phyloP scores from a whole-genome alignment of 1,284 basidiomycete species.

The Sporisorium exsertum region DNA sequence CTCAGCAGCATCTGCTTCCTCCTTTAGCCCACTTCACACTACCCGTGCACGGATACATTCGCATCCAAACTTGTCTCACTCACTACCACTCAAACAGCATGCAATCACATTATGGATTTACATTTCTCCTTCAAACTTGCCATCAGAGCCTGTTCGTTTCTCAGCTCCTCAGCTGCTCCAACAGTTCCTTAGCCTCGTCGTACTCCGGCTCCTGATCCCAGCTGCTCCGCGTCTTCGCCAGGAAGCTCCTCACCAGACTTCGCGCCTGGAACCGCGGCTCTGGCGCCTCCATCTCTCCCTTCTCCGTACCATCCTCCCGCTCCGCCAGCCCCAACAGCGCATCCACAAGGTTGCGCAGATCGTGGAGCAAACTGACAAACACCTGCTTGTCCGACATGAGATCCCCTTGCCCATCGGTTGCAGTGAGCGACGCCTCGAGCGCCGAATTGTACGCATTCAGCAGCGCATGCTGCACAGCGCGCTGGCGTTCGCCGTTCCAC shows the following conservation, averaged over 20 bases:
- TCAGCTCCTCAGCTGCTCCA: constrained; percentile 42
- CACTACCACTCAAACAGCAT: background rate
- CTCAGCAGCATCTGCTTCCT: constrained; percentile 43
- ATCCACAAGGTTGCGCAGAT: constrained; percentile 74
- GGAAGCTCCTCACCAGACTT: constrained; percentile 87
- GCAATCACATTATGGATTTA: background rate
- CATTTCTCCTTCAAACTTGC: no score
- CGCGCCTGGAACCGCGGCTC: constrained; percentile 86
- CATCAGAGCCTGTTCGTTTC: no score
- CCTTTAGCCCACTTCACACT: constrained; percentile 11
- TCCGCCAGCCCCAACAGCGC: constrained; percentile 80
- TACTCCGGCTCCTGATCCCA: constrained; percentile 91
- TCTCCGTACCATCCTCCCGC: constrained; percentile 60
- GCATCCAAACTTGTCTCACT: background rate
- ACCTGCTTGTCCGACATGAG: constrained; percentile 24
- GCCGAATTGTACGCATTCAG: constrained; percentile 54
- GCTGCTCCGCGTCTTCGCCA: constrained; percentile 75
- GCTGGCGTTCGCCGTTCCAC: constrained; percentile 48
- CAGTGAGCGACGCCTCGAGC: constrained; percentile 17
- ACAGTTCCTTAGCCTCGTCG: constrained; percentile 75
- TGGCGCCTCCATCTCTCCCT: constrained; percentile 41
- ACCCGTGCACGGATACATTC: background rate
- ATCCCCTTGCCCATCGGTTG: constrained; percentile 2
- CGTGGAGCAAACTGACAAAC: constrained; percentile 36
- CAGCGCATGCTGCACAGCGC: constrained; percentile 43